Conservation (phyloP, 352 stramenopile genomes). For the Stephanocyclus meneghinianus region DNA sequence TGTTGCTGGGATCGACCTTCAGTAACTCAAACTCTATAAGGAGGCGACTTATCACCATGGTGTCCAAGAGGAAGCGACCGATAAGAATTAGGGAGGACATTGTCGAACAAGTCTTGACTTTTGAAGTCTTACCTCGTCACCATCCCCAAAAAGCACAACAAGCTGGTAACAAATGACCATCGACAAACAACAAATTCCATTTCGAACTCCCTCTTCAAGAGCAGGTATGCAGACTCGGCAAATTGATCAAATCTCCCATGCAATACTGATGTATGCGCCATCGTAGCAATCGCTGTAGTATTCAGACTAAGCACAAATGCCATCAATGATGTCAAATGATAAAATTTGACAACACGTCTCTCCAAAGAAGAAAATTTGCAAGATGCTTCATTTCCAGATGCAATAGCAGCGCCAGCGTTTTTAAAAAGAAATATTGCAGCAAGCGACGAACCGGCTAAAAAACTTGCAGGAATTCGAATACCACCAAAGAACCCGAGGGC, state of each 20-base stretch:
- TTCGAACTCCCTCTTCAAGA: constrained; percentile 38
- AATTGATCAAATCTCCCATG: constrained; percentile 36
- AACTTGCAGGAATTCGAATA: constrained; percentile 33
- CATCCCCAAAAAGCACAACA: constrained; percentile 44
- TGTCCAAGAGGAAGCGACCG: too few species aligned
- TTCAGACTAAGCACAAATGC: constrained; percentile 28
- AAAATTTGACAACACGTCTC: constrained; percentile 33
- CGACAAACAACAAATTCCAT: constrained; percentile 16
- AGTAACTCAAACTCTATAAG: constrained; percentile 42
- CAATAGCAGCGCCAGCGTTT: neutral
- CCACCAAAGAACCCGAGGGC: constrained; percentile 31
- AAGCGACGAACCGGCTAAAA: constrained; percentile 39
- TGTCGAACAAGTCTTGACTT: neutral
- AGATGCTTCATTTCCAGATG: neutral
- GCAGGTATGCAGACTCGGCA: constrained; percentile 30
- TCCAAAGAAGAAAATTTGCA: constrained; percentile 20
- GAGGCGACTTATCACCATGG: constrained; percentile 24
- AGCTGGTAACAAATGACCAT: constrained; percentile 25
- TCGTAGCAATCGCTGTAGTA: constrained; percentile 24
- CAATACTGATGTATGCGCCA: constrained; percentile 14
- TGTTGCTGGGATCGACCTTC: neutral
- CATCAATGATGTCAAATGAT: constrained; percentile 27
- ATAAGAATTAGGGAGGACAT: neutral
- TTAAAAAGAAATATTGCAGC: constrained; percentile 43
- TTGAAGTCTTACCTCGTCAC: constrained; percentile 2